Percentiles rank a stretch among this genome's conserved stretches.
Conservation (phyloP, 352 stramenopile species). For the Phytophthora sansomeana region DNA sequence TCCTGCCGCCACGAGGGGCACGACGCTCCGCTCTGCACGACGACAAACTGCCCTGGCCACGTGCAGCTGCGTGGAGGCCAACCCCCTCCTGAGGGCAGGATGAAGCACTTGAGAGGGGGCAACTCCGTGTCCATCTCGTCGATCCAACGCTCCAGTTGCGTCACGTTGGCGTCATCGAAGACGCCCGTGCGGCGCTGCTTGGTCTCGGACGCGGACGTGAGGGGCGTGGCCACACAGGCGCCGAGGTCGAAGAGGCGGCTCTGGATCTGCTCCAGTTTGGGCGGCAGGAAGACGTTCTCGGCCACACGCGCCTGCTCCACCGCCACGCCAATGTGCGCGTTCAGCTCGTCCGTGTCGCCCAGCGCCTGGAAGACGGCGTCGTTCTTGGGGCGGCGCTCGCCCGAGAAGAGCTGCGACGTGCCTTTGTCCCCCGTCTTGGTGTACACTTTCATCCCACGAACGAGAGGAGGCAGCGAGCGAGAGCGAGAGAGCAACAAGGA, state of each 20-base stretch:
- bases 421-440: slow-evolving; percentile 94
- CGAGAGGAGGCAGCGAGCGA: not conserved
- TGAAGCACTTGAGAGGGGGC: slow-evolving; percentile 88
- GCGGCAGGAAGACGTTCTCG: slow-evolving; percentile 56
- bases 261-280: slow-evolving; percentile 88
- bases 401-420: slow-evolving; percentile 92
- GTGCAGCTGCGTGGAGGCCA: slow-evolving; percentile 88
- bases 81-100: slow-evolving; percentile 82
- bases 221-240: slow-evolving; percentile 87
- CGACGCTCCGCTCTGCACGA: slow-evolving; percentile 86
- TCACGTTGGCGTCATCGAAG: slow-evolving; percentile 76
- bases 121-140: slow-evolving; percentile 89
- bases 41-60: slow-evolving; percentile 86
- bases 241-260: slow-evolving; percentile 92
- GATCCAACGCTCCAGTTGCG: slow-evolving; percentile 83
- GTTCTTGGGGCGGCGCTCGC: slow-evolving; percentile 87
- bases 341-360: slow-evolving; percentile 93
- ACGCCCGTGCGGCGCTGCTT: slow-evolving; percentile 69
- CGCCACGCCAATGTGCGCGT: slow-evolving; percentile 75
- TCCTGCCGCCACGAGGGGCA: slow-evolving; percentile 72
- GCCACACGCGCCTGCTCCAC: slow-evolving; percentile 58
- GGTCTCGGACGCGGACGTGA: slow-evolving; percentile 62
- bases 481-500: slow-evolving; percentile 6
- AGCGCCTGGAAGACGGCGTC: slow-evolving; percentile 91
- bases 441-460: slow-evolving; percentile 89